These are phyloP conservation scores for Isochrysis galbana DNA, from an alignment of 78 protist species.

Conservation along the genomic window DNA sequence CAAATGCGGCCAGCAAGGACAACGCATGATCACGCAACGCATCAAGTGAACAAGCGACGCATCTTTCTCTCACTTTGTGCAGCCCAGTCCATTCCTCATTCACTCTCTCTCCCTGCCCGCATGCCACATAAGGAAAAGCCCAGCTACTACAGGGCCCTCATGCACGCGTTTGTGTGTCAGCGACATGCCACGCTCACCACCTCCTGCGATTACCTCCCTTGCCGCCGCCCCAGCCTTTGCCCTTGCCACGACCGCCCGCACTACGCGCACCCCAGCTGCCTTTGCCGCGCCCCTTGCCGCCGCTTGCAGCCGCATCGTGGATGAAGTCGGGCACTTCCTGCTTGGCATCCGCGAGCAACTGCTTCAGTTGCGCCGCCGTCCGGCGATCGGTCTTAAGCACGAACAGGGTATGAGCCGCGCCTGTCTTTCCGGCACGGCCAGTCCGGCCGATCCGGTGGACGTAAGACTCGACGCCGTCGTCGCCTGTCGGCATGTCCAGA, in stretches of 20 bases:
- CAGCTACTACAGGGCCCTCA: no score
- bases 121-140: no score
- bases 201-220: neutral
- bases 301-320: neutral
- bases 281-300: neutral
- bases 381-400: neutral
- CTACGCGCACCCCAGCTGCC: neutral
- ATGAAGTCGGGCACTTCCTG: slow-evolving; percentile 26
- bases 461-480: slow-evolving; percentile 78
- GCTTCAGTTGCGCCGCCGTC: neutral
- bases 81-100: no score
- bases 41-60: no score
- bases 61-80: no score
- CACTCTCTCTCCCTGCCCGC: no score
- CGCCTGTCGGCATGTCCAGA: slow-evolving; percentile 71
- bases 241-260: neutral
- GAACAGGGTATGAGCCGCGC: neutral
- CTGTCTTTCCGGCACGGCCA: slow-evolving; percentile 49
- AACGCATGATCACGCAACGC: no score
- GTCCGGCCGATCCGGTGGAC: slow-evolving; percentile 94
- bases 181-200: neutral
- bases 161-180: no score
- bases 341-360: neutral
- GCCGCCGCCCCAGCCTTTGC: neutral
- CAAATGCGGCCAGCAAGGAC: no score